A percentile compares a stretch with the other conserved stretches of the same genome.
Evolutionary conservation across 1,139 yeast genomes (phyloP).

Genomic region (Sugiyamaella pinicola): DNA sequence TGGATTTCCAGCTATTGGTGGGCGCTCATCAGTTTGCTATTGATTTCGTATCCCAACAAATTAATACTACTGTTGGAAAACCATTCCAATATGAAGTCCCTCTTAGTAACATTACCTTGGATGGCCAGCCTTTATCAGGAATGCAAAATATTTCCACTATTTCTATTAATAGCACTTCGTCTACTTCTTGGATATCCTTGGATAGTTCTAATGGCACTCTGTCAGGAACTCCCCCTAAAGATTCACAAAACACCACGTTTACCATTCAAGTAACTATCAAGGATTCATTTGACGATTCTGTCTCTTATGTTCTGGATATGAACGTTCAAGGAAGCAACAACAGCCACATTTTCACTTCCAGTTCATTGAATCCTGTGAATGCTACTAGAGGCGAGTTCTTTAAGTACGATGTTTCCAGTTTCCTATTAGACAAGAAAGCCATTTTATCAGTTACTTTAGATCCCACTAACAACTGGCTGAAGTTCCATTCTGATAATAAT

Average conservation of each 20-base stretch:
- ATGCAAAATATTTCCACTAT: conserved; percentile 58
- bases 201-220: conserved; percentile 46
- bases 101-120: conserved; percentile 58
- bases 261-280: conserved; percentile 58
- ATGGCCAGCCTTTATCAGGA: conserved; percentile 51
- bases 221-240: conserved; percentile 58
- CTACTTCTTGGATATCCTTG: conserved; percentile 58
- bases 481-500: conserved; percentile 57
- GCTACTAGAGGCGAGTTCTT: conserved; percentile 68
- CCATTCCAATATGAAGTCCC: conserved; percentile 63
- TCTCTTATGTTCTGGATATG: conserved; percentile 57
- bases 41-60: conserved; percentile 44
- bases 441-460: conserved; percentile 50
- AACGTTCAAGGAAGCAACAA: conserved; percentile 43
- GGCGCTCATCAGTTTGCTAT: conserved; percentile 89
- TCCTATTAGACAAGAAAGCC: conserved; percentile 45
- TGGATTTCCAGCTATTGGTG: conserved; percentile 69
- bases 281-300: conserved; percentile 56
- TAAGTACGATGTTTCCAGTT: conserved; percentile 47
- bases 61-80: conserved; percentile 69
- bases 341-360: conserved; percentile 34
- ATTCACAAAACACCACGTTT: conserved; percentile 45
- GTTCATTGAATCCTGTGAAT: conserved; percentile 48
- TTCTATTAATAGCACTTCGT: conserved; percentile 50
- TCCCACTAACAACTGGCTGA: conserved; percentile 62